Percentiles rank a stretch among this genome's conserved stretches.
Conservation (phyloP, 2,329 filamentous ascomycete genomes). For the Harringtonia lauricola region DNA sequence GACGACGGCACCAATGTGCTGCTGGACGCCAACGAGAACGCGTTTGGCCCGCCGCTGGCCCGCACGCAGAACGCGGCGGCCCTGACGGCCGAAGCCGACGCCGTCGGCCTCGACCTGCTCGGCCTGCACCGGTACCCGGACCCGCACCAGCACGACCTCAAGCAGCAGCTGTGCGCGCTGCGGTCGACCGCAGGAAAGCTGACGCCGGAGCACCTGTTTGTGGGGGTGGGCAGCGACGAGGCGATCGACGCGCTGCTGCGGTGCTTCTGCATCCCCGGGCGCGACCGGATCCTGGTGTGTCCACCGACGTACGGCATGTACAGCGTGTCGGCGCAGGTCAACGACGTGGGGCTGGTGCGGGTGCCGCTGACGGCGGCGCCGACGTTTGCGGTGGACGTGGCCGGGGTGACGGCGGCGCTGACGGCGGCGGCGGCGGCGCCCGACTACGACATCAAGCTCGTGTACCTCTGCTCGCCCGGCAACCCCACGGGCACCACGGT, state of each 20-base stretch:
- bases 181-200: constrained; percentile 84
- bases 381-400: constrained; percentile 62
- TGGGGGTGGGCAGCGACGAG: constrained; percentile 93
- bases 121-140: constrained; percentile 92
- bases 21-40: constrained; percentile 96
- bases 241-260: constrained; percentile 89
- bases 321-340: constrained; percentile 83
- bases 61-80: constrained; percentile 65
- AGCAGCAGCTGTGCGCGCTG: constrained; percentile 74
- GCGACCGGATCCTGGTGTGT: constrained; percentile 86
- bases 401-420: constrained; percentile 56
- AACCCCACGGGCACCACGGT: constrained; percentile 84
- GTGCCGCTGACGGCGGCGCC: constrained; percentile 69
- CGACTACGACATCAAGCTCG: constrained; percentile 62
- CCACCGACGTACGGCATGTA: constrained; percentile 99
- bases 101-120: constrained; percentile 56
- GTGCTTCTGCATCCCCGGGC: constrained; percentile 81
- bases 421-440: constrained; percentile 6
- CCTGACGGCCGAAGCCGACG: constrained; percentile 66
- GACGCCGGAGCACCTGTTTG: constrained; percentile 75
- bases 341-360: constrained; percentile 77
- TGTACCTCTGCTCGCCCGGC: constrained; percentile 88
- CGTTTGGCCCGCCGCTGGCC: constrained; percentile 76
- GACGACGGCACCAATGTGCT: constrained; percentile 93
- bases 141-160: constrained; percentile 81